phyloP scores from a whole-genome alignment of 371 early-diverging fungal species.

The Actinomortierella ambigua region DNA sequence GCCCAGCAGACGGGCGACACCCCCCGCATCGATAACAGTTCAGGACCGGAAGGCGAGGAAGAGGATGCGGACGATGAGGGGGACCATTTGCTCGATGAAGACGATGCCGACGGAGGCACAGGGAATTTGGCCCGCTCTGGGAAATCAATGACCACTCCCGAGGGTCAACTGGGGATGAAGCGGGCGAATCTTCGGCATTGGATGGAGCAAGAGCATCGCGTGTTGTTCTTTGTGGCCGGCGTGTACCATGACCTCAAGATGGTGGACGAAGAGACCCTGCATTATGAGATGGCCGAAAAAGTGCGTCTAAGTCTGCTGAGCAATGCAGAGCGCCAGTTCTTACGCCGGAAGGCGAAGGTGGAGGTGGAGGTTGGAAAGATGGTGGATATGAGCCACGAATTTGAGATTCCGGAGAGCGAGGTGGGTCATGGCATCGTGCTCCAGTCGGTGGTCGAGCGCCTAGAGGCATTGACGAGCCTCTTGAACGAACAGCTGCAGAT shows the following conservation, averaged over 20 bases:
- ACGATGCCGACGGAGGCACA: constrained; percentile 1
- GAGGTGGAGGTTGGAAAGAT: not conserved
- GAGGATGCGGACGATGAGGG: constrained; percentile 10
- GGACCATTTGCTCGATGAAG: constrained; percentile 5
- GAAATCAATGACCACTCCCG: too few relatives aligned
- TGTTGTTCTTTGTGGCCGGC: constrained; percentile 65
- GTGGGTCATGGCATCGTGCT: constrained; percentile 19
- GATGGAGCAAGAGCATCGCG: constrained; percentile 62
- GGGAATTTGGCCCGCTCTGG: too few relatives aligned
- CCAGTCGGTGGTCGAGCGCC: constrained; percentile 19
- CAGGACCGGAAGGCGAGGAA: constrained; percentile 15
- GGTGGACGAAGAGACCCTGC: constrained; percentile 45
- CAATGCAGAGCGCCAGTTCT: constrained; percentile 29
- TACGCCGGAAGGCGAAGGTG: constrained; percentile 1
- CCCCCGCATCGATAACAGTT: too few relatives aligned
- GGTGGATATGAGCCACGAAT: not conserved
- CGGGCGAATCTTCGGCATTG: constrained; percentile 34
- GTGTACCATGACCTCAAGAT: constrained; percentile 50
- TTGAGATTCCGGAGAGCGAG: constrained; percentile 1
- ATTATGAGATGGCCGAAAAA: constrained; percentile 56
- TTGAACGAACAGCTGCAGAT: constrained; percentile 27
- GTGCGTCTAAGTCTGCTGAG: constrained; percentile 51
- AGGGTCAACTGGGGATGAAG: not conserved
- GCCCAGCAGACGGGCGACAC: constrained; percentile 9
- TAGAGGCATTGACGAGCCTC: constrained; percentile 7